phyloP scores from a whole-genome alignment of 176 grass and related monocot species.

The Oryza officinalis region DNA sequence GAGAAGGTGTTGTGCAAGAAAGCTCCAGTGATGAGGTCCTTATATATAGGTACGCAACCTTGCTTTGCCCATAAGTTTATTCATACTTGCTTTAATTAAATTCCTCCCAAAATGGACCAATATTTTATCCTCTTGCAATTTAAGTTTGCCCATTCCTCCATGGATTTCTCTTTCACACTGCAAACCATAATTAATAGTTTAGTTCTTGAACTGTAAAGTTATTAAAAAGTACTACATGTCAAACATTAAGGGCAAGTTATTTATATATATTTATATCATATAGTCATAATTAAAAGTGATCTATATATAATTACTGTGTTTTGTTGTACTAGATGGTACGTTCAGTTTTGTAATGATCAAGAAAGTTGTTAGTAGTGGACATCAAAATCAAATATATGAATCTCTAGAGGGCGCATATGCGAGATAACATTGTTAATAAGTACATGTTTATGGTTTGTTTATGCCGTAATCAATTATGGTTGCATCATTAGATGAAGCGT shows the following conservation, averaged over 20 bases:
- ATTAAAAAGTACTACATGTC: background rate
- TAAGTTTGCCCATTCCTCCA: background rate
- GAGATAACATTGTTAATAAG: constrained; percentile 40
- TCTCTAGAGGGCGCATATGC: constrained; percentile 12
- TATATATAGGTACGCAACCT: constrained; percentile 57
- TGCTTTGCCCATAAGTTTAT: constrained; percentile 40
- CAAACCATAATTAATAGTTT: background rate
- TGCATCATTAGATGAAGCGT: constrained; percentile 52
- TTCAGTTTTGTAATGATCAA: background rate
- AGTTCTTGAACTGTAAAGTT: background rate
- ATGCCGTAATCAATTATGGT: constrained; percentile 49
- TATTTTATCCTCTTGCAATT: constrained; percentile 30
- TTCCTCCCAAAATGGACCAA: constrained; percentile 34
- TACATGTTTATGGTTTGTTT: constrained; percentile 31
- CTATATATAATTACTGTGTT: no score
- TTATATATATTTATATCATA: background rate
- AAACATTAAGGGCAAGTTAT: background rate
- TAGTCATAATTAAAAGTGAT: background rate
- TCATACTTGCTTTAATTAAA: constrained; percentile 25
- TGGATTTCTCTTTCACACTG: background rate
- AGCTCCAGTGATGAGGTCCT: constrained; percentile 49
- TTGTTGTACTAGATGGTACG: background rate
- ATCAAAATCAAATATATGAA: background rate
- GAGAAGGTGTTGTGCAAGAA: constrained; percentile 48
- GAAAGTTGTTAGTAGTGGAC: background rate